Conservation (phyloP, 257 asterid species). For the Solanum paucissectum region DNA sequence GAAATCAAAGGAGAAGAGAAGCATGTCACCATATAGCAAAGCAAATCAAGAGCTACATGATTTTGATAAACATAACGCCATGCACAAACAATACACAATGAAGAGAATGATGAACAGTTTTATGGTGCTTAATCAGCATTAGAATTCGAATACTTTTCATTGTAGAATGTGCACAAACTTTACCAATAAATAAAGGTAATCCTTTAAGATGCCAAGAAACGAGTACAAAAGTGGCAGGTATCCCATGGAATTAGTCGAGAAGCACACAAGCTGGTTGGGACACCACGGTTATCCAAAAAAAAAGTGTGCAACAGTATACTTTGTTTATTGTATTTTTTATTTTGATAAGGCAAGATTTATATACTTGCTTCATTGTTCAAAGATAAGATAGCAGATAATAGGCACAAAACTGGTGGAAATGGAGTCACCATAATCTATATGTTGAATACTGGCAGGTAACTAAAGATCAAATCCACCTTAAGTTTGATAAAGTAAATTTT, state of each 20-base stretch:
- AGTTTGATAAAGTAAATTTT: neutral
- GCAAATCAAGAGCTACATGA: neutral
- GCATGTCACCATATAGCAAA: conserved; percentile 7
- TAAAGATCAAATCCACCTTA: neutral
- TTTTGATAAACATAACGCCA: neutral
- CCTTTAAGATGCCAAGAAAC: neutral
- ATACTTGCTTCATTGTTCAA: neutral
- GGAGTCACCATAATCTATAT: neutral
- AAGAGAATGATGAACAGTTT: neutral
- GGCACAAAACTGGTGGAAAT: neutral
- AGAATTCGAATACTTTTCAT: neutral
- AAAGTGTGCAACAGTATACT: neutral
- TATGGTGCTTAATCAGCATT: neutral
- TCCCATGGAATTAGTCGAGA: neutral
- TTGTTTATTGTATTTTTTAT: neutral
- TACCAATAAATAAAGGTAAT: neutral
- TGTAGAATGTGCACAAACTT: neutral
- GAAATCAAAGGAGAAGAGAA: conserved; percentile 29
- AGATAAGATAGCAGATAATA: neutral
- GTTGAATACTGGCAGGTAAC: neutral
- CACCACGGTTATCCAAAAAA: neutral
- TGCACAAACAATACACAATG: neutral
- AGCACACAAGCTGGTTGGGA: neutral
- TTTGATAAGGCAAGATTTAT: neutral
- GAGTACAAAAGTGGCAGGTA: neutral